Evolutionary conservation across 768 basidiomycete genomes (phyloP).

Genomic region (Auriculariales sp.): DNA sequence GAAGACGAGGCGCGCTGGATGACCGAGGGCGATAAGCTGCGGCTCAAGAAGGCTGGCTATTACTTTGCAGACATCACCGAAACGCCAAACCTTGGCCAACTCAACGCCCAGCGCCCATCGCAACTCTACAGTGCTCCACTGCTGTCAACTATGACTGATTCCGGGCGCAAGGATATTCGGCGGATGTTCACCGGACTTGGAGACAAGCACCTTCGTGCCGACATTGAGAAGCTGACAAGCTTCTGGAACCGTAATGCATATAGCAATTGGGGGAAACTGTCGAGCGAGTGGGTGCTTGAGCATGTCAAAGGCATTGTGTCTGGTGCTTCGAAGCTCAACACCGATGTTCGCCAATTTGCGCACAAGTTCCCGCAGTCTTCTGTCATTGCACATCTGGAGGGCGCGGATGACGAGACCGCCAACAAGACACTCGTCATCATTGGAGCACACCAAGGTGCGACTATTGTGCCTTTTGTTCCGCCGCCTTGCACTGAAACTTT

Average conservation of each 20-base stretch:
- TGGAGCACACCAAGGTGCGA: constrained; percentile 10
- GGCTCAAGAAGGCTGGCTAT: not conserved
- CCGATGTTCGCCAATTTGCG: constrained; percentile 11
- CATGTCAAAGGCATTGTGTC: not conserved
- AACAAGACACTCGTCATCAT: constrained; percentile 6
- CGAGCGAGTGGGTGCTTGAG: not conserved
- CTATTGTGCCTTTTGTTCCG: no score
- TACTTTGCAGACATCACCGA: not conserved
- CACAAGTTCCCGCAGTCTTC: constrained; percentile 11
- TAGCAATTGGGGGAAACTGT: not conserved
- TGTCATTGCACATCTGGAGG: constrained; percentile 16
- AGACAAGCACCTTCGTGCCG: not conserved
- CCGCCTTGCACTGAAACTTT: no score
- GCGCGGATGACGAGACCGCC: constrained; percentile 1
- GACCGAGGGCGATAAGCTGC: constrained; percentile 1
- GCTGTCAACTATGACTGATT: not conserved
- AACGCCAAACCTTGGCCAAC: not conserved
- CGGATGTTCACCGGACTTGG: not conserved
- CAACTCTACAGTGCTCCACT: not conserved
- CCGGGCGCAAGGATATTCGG: not conserved
- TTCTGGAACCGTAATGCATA: not conserved
- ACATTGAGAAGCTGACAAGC: not conserved
- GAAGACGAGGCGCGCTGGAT: not conserved
- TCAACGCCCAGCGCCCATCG: not conserved
- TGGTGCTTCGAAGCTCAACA: not conserved